Evolutionary conservation across 2,329 filamentous ascomycete genomes (phyloP).

Genomic region (Sphaceloma murrayae): DNA sequence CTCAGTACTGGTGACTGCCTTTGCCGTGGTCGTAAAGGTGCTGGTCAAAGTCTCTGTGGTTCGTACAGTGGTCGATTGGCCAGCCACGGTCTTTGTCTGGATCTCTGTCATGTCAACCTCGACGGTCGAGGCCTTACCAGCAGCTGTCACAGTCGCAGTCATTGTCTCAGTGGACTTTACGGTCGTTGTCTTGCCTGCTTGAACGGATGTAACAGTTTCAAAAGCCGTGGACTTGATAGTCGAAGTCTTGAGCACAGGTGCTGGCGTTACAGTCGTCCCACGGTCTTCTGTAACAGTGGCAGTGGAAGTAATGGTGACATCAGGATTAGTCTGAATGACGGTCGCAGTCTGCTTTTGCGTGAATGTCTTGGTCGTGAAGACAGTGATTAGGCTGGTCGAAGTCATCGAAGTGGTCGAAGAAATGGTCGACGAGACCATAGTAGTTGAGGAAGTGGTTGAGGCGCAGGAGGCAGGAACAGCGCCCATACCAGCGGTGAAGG

Average conservation of each 20-base stretch:
- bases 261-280: conserved; percentile 29
- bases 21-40: conserved; percentile 17
- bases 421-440: conserved; percentile 22
- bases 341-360: conserved; percentile 24
- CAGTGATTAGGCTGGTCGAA: conserved; percentile 23
- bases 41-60: conserved; percentile 20
- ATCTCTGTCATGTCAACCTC: conserved; percentile 22
- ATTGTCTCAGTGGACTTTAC: conserved; percentile 17
- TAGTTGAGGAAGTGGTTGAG: conserved; percentile 22
- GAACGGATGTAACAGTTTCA: conserved; percentile 17
- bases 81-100: conserved; percentile 17
- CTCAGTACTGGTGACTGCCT: conserved; percentile 16
- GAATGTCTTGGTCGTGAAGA: conserved; percentile 21
- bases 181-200: conserved; percentile 18
- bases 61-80: conserved; percentile 17
- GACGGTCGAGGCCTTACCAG: conserved; percentile 21
- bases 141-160: conserved; percentile 7
- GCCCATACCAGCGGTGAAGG: conserved; percentile 30
- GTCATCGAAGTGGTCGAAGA: conserved; percentile 20
- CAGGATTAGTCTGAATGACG: conserved; percentile 25
- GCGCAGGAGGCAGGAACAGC: conserved; percentile 24
- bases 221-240: conserved; percentile 22
- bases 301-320: conserved; percentile 22
- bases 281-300: conserved; percentile 26
- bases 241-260: conserved; percentile 22